A percentile compares a stretch with the other conserved stretches of the same genome.
phyloP scores from a whole-genome alignment of 768 basidiomycete species.

The Tricholomella constricta region DNA sequence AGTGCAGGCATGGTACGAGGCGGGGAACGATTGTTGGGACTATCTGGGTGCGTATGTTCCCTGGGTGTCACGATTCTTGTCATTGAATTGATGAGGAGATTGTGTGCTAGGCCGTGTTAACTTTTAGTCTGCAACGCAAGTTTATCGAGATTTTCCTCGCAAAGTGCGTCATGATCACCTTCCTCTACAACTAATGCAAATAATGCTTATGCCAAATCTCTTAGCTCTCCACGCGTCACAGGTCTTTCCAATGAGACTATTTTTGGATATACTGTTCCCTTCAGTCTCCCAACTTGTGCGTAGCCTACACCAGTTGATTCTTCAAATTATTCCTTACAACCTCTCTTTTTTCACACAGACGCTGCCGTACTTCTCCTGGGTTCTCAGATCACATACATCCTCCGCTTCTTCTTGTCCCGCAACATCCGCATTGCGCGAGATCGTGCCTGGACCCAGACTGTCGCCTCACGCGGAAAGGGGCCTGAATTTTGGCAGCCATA shows the following conservation, averaged over 20 bases:
- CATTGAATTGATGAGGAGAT: not conserved
- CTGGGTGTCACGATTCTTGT: not conserved
- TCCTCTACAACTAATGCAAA: not conserved
- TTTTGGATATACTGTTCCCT: constrained; percentile 66
- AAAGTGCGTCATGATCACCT: constrained; percentile 56
- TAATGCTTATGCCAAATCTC: not conserved
- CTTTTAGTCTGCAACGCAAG: constrained; percentile 70
- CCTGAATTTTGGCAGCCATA: constrained; percentile 84
- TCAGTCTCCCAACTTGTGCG: constrained; percentile 72
- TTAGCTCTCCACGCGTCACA: constrained; percentile 62
- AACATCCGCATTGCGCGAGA: constrained; percentile 82
- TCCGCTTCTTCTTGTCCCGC: constrained; percentile 80
- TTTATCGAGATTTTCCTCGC: constrained; percentile 66
- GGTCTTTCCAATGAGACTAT: constrained; percentile 64
- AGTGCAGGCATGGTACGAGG: constrained; percentile 75
- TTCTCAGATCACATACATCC: constrained; percentile 71
- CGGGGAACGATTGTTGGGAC: constrained; percentile 71
- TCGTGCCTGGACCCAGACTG: constrained; percentile 80
- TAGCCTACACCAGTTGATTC: not conserved
- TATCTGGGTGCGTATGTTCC: constrained; percentile 57
- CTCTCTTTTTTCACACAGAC: constrained; percentile 42
- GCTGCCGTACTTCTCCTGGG: constrained; percentile 75
- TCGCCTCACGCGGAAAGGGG: constrained; percentile 80
- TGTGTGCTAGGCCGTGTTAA: constrained; percentile 55
- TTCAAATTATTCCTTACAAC: not conserved